Percentiles rank a stretch among this genome's conserved stretches.
phyloP scores from a whole-genome alignment of 169 alveolate species.

The Perkinsus olseni region DNA sequence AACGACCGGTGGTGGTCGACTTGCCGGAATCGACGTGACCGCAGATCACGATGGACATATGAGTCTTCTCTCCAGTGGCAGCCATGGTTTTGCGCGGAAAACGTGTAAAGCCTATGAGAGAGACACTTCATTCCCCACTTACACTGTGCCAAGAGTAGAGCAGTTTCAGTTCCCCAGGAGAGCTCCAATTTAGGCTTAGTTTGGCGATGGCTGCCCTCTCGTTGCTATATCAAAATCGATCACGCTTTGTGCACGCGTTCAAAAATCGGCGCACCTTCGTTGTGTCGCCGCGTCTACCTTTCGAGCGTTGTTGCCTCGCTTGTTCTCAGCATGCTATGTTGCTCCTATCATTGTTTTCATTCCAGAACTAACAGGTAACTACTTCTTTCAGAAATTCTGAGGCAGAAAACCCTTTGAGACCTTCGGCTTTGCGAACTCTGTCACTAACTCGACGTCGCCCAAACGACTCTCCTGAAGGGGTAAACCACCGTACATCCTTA shows the following conservation, averaged over 20 bases:
- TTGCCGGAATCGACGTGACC: constrained; percentile 98
- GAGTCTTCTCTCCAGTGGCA: constrained; percentile 64
- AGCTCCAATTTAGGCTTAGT: too few relatives aligned
- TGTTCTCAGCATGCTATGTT: neutral
- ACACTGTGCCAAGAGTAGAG: too few relatives aligned
- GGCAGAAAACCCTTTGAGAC: too few relatives aligned
- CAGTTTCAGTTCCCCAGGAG: too few relatives aligned
- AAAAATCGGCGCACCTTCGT: neutral
- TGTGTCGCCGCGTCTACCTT: neutral
- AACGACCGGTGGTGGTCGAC: constrained; percentile 92
- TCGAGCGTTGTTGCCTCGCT: neutral
- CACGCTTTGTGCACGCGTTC: neutral
- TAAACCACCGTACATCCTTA: too few relatives aligned
- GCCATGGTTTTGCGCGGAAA: constrained; percentile 4
- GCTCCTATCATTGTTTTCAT: too few relatives aligned
- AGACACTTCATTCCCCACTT: neutral
- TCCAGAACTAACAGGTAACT: too few relatives aligned
- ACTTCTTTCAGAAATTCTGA: too few relatives aligned
- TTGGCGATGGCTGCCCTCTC: neutral
- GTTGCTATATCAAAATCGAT: neutral
- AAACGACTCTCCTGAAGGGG: too few relatives aligned
- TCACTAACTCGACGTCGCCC: too few relatives aligned
- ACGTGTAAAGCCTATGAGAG: neutral
- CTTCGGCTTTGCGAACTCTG: too few relatives aligned
- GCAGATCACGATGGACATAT: constrained; percentile 84